A percentile compares a stretch with the other conserved stretches of the same genome.
phyloP scores from a whole-genome alignment of 2,329 filamentous ascomycete genomes.

The Mycosphaerella sp. region DNA sequence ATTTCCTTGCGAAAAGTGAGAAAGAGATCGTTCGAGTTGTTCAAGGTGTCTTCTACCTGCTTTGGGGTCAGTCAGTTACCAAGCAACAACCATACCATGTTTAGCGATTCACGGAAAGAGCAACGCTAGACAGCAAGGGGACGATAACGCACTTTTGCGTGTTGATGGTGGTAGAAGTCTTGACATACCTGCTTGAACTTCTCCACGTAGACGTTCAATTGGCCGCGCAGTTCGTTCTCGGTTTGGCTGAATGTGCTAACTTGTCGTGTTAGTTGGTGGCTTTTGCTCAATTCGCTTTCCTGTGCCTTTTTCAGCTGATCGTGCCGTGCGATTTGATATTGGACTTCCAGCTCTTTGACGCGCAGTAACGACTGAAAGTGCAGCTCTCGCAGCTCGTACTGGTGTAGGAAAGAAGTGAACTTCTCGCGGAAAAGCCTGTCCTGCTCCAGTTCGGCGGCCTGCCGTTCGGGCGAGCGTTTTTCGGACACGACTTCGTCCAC shows the following conservation, averaged over 20 bases:
- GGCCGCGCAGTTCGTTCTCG: slow-evolving; percentile 84
- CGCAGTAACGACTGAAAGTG: slow-evolving; percentile 90
- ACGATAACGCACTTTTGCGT: slow-evolving; percentile 13
- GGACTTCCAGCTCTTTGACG: slow-evolving; percentile 92
- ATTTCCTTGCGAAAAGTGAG: slow-evolving; percentile 97
- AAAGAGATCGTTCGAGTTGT: slow-evolving; percentile 97
- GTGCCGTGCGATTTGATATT: slow-evolving; percentile 79
- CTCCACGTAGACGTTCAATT: slow-evolving; percentile 97
- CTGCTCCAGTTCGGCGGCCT: slow-evolving; percentile 78
- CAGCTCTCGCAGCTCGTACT: slow-evolving; percentile 90
- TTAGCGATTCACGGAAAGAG: slow-evolving; percentile 6
- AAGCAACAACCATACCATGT: slow-evolving; percentile 16
- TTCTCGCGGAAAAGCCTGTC: slow-evolving; percentile 79
- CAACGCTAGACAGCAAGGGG: slow-evolving; percentile 5
- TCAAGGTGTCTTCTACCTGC: slow-evolving; percentile 96
- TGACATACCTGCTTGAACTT: slow-evolving; percentile 93
- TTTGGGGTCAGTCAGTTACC: slow-evolving; percentile 41
- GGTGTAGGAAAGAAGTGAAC: slow-evolving; percentile 92
- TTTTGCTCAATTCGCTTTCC: slow-evolving; percentile 71
- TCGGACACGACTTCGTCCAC: slow-evolving; percentile 84
- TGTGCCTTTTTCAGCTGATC: slow-evolving; percentile 87
- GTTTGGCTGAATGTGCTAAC: slow-evolving; percentile 95
- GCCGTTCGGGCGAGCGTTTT: slow-evolving; percentile 66
- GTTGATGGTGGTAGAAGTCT: slow-evolving; percentile 13
- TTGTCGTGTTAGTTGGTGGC: slow-evolving; percentile 80